These are phyloP conservation scores for Aspergillus campestris DNA, from an alignment of 495 filamentous ascomycete species.

Conservation along the genomic window DNA sequence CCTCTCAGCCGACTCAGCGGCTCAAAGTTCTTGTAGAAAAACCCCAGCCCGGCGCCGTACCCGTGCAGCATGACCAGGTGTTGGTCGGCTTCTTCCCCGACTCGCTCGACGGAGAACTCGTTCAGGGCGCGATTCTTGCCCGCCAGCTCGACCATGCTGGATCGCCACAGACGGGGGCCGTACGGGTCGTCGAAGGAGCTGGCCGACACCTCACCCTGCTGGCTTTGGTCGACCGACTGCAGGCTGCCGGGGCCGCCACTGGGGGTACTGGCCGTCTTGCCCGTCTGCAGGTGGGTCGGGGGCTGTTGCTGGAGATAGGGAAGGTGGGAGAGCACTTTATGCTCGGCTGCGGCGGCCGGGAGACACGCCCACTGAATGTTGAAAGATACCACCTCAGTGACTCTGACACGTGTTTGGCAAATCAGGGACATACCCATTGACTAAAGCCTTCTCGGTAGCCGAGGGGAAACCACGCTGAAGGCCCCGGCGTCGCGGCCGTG, in stretches of 20 bases:
- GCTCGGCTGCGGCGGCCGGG: conserved; percentile 77
- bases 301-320: conserved; percentile 72
- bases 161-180: conserved; percentile 79
- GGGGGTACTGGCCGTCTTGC: conserved; percentile 37
- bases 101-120: conserved; percentile 82
- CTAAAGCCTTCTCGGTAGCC: conserved; percentile 84
- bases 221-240: conserved; percentile 29
- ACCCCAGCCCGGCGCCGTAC: conserved; percentile 90
- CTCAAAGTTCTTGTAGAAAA: conserved; percentile 98
- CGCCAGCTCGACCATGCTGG: conserved; percentile 70
- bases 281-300: conserved; percentile 62
- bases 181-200: conserved; percentile 64
- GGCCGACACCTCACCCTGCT: conserved; percentile 28
- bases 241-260: conserved; percentile 34
- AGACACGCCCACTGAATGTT: conserved; percentile 66
- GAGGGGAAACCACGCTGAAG: conserved; percentile 61
- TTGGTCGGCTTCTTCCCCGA: conserved; percentile 65
- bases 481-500: conserved; percentile 25
- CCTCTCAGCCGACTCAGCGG: conserved; percentile 64
- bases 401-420: conserved; percentile 1
- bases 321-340: conserved; percentile 78
- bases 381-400: conserved; percentile 7
- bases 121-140: conserved; percentile 85
- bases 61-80: conserved; percentile 97
- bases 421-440: conserved; percentile 70